Percentiles rank a stretch among this genome's conserved stretches.
phyloP scores from a whole-genome alignment of 768 basidiomycete species.

The Hemileccinum impolitum region DNA sequence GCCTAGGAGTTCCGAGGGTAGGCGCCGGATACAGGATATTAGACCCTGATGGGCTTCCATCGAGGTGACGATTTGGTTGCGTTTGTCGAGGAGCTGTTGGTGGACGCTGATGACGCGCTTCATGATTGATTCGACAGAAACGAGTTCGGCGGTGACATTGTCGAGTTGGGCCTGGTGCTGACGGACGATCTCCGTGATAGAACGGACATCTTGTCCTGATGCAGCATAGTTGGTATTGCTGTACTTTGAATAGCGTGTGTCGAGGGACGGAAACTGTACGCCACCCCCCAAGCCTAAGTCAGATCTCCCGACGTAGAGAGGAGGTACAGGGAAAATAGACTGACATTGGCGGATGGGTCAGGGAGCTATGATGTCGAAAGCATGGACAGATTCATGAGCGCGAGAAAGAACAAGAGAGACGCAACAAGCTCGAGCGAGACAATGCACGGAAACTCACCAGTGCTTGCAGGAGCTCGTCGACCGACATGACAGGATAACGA shows the following conservation, averaged over 20 bases:
- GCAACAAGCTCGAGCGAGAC: background rate
- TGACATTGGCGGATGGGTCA: conserved; percentile 10
- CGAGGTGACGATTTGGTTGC: conserved; percentile 10
- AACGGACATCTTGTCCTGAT: conserved; percentile 7
- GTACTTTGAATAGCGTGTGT: conserved; percentile 18
- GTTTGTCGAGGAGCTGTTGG: conserved; percentile 13
- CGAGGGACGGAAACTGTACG: conserved; percentile 11
- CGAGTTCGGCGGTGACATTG: conserved; percentile 13
- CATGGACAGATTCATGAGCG: background rate
- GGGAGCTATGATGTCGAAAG: conserved; percentile 9
- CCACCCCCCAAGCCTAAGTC: background rate
- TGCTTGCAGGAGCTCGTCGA: conserved; percentile 10
- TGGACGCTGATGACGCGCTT: conserved; percentile 4
- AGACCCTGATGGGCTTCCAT: conserved; percentile 22
- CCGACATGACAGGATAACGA: conserved; percentile 10
- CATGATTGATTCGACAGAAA: conserved; percentile 12
- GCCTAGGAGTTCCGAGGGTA: conserved; percentile 45
- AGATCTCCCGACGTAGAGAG: background rate
- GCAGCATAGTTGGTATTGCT: conserved; percentile 14
- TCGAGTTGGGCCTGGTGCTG: conserved; percentile 14
- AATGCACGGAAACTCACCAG: conserved; percentile 4
- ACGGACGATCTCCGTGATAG: conserved; percentile 14
- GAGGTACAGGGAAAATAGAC: background rate
- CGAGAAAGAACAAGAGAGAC: background rate
- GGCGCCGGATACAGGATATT: conserved; percentile 27